A percentile compares a stretch with the other conserved stretches of the same genome.
Conservation (phyloP, 2,329 filamentous ascomycete genomes). For the Fusarium transvaalense region DNA sequence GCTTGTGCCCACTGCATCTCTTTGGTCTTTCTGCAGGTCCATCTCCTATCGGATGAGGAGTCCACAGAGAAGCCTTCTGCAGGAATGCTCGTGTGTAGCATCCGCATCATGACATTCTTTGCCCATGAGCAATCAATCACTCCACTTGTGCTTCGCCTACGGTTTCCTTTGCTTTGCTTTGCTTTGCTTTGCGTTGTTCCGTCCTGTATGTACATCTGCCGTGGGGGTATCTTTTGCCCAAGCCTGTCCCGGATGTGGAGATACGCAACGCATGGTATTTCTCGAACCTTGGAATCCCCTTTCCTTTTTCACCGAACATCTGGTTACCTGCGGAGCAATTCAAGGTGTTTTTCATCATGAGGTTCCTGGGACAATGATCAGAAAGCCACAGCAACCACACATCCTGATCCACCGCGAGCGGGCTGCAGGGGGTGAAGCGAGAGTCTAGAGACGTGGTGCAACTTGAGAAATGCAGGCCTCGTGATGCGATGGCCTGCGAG, state of each 20-base stretch:
- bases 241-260: constrained; percentile 1
- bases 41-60: constrained; percentile 44
- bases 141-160: constrained; percentile 27
- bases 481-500: constrained; percentile 39
- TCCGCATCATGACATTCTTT: constrained; percentile 40
- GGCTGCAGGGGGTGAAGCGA: constrained; percentile 42
- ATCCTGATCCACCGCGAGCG: constrained; percentile 34
- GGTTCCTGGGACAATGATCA: constrained; percentile 7
- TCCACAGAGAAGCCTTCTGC: constrained; percentile 19
- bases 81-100: constrained; percentile 38
- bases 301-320: constrained; percentile 13
- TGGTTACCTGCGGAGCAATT: constrained; percentile 2
- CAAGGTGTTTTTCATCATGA: constrained; percentile 31
- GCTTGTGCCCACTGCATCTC: constrained; percentile 29
- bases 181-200: too few relatives aligned
- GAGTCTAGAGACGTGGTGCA: constrained; percentile 30
- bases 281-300: constrained; percentile 4
- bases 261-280: background rate
- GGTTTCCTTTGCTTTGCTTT: constrained; percentile 1
- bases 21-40: constrained; percentile 43
- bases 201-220: constrained; percentile 7
- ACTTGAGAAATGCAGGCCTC: constrained; percentile 43
- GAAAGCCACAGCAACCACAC: constrained; percentile 40
- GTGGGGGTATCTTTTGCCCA: constrained; percentile 32
- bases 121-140: constrained; percentile 27